Percentiles rank a stretch among this genome's conserved stretches.
phyloP scores from a whole-genome alignment of 164 flowering plant genomes.

The Amborella trichopoda region DNA sequence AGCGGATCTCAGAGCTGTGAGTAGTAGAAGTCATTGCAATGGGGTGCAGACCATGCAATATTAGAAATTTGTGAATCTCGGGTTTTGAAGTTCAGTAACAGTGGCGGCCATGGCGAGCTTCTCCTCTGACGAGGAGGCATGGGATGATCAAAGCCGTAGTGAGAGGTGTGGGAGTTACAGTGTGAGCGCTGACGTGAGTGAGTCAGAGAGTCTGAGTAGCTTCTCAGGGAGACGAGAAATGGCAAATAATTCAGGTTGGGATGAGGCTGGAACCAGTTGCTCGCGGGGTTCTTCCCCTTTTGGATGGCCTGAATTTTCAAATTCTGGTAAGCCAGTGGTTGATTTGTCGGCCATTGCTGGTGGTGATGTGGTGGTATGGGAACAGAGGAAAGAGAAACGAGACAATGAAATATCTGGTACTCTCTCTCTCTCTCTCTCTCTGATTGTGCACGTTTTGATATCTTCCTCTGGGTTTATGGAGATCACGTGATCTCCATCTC shows the following conservation, averaged over 20 bases:
- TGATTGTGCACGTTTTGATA: too few species aligned
- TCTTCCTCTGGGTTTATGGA: too few species aligned
- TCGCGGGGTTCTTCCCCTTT: slow-evolving; percentile 24
- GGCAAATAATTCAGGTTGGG: too few species aligned
- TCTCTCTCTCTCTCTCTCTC: too few species aligned
- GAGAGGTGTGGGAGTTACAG: slow-evolving; percentile 34
- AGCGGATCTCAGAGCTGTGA: too few species aligned
- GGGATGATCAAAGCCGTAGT: slow-evolving; percentile 18
- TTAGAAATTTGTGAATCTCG: too few species aligned
- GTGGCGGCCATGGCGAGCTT: slow-evolving; percentile 22
- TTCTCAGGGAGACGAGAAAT: too few species aligned
- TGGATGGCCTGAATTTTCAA: slow-evolving; percentile 6
- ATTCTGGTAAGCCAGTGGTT: slow-evolving; percentile 11
- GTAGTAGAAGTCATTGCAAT: too few species aligned
- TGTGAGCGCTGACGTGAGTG: slow-evolving; percentile 62
- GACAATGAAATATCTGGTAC: slow-evolving; percentile 25
- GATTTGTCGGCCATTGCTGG: slow-evolving; percentile 32
- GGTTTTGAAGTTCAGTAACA: too few species aligned
- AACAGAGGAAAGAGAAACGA: slow-evolving; percentile 17
- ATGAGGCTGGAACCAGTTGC: slow-evolving; percentile 23
- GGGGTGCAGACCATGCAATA: too few species aligned
- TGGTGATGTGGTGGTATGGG: slow-evolving; percentile 22
- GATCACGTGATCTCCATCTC: too few species aligned
- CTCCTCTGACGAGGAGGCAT: slow-evolving; percentile 30
- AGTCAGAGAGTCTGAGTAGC: slow-evolving; percentile 48